Evolutionary conservation across 148 eudicot species (phyloP), one percentile per base, ranked within the genome.

Genomic region (Linanthus parryae): DNA sequence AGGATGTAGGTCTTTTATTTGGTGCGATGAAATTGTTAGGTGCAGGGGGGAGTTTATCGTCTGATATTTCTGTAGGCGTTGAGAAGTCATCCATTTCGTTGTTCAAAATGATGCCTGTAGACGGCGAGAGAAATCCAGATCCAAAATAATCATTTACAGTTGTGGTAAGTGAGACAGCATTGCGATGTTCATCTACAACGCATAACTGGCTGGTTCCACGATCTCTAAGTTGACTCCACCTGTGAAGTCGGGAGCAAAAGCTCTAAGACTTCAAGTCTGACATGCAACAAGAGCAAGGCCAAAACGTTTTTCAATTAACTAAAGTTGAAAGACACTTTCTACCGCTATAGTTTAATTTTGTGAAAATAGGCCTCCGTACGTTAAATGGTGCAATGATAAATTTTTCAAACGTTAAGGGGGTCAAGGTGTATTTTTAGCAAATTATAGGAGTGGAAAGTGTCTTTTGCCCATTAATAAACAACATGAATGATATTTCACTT

Each of bases 191-290:
- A 74, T 92, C 98, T 11, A 92, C 96, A 2, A 92, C 70, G 62
- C 96, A 92, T 52, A 92, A 92, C 65, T 92, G 98, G 39, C 96
- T 92, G 10, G 98, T 92, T 54, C 98, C 98, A 23, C 77, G 81
- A 23, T 92, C 98, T 55, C 64, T 67, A 15, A 87, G 66, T 72
- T 87, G 98, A 69, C 88, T 77, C 96, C 96, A 92, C 69, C 96
- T 90, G 60, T 15, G 39, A 50, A 48, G 40, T 35, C 22, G 4
- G 29, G 15, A 46, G n/a, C n/a, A n/a, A n/a, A n/a, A n/a, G n/a
- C n/a, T n/a, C n/a, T n/a, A n/a, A n/a, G n/a, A n/a, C n/a, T n/a
- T n/a, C n/a, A n/a, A n/a, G n/a, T n/a, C n/a, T n/a, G n/a, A n/a
- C n/a, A n/a, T n/a, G n/a, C n/a, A n/a, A n/a, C n/a, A n/a, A n/a